A percentile compares a stretch with the other conserved stretches of the same genome.
These are phyloP conservation scores for Pythium grandisporangium DNA, from an alignment of 352 stramenopile genomes.

Conservation along the genomic window DNA sequence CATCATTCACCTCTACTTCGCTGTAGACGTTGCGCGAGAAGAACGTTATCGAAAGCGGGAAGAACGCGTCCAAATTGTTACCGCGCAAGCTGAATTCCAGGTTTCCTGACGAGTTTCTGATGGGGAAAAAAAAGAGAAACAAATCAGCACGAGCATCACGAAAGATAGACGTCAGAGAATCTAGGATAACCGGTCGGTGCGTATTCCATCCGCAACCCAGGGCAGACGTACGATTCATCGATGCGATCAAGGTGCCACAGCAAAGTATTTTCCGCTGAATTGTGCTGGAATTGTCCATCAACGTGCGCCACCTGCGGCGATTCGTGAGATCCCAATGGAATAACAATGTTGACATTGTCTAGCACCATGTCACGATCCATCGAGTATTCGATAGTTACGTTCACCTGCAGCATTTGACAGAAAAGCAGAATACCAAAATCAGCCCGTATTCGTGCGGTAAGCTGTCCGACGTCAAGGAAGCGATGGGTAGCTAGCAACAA, in stretches of 20 bases:
- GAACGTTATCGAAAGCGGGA: slow-evolving; percentile 84
- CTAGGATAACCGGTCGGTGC: no score
- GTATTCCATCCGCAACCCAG: not conserved
- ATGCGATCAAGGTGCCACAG: slow-evolving; percentile 82
- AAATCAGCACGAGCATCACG: not conserved
- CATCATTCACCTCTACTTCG: slow-evolving; percentile 70
- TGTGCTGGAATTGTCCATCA: slow-evolving; percentile 84
- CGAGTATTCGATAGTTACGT: slow-evolving; percentile 83
- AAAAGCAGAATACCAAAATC: not conserved
- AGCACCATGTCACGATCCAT: slow-evolving; percentile 83
- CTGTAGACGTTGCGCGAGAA: slow-evolving; percentile 85
- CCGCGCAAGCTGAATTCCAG: slow-evolving; percentile 79
- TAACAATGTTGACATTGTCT: slow-evolving; percentile 84
- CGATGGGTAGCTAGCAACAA: not conserved
- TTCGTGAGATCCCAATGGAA: slow-evolving; percentile 65
- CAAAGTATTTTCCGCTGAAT: slow-evolving; percentile 51
- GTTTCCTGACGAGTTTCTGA: slow-evolving; percentile 75
- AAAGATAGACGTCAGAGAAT: not conserved
- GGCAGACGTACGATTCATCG: slow-evolving; percentile 48
- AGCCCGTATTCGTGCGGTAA: not conserved
- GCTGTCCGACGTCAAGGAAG: no score
- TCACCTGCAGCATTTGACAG: no score
- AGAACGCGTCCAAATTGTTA: slow-evolving; percentile 77
- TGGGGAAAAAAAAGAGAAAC: no score
- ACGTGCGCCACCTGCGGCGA: slow-evolving; percentile 65